A percentile compares a stretch with the other conserved stretches of the same genome.
These are phyloP conservation scores for Reticulascus tulasneorum DNA, from an alignment of 2,329 filamentous ascomycete genomes.

Conservation along the genomic window DNA sequence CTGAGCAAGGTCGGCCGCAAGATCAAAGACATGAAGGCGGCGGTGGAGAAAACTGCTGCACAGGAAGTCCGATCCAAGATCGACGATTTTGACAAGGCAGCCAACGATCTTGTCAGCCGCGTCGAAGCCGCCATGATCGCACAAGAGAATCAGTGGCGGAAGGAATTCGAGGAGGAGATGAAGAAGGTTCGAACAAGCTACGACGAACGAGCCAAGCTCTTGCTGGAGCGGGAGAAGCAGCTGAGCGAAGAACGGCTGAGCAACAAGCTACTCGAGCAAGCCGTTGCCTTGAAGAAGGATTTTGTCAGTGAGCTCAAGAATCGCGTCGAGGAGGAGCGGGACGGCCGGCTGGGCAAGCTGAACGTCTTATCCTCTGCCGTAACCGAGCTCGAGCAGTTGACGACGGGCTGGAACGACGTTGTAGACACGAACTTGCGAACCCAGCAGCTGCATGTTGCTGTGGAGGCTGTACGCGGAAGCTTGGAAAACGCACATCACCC, in stretches of 20 bases:
- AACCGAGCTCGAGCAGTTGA: slow-evolving; percentile 79
- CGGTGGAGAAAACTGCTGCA: slow-evolving; percentile 67
- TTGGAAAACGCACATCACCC: slow-evolving; percentile 72
- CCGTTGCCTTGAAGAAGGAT: slow-evolving; percentile 78
- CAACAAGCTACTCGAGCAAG: slow-evolving; percentile 87
- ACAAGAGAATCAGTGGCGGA: slow-evolving; percentile 78
- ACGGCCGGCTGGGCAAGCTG: slow-evolving; percentile 81
- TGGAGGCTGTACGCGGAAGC: slow-evolving; percentile 84
- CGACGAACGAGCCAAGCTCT: slow-evolving; percentile 71
- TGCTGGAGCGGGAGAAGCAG: slow-evolving; percentile 75
- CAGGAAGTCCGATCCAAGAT: slow-evolving; percentile 68
- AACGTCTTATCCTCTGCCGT: slow-evolving; percentile 75
- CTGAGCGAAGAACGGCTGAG: slow-evolving; percentile 77
- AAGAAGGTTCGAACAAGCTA: slow-evolving; percentile 74
- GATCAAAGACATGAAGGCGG: slow-evolving; percentile 69
- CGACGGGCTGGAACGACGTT: slow-evolving; percentile 83
- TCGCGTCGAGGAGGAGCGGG: slow-evolving; percentile 83
- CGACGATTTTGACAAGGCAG: slow-evolving; percentile 79
- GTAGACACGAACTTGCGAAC: slow-evolving; percentile 88
- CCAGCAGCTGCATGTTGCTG: slow-evolving; percentile 92
- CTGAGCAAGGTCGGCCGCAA: slow-evolving; percentile 73
- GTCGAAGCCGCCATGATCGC: slow-evolving; percentile 77
- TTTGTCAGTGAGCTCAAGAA: slow-evolving; percentile 75
- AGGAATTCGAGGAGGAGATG: slow-evolving; percentile 84
- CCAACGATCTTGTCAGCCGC: slow-evolving; percentile 81